Conservation (phyloP, 495 filamentous ascomycete species). For the Cercophora sp. region DNA sequence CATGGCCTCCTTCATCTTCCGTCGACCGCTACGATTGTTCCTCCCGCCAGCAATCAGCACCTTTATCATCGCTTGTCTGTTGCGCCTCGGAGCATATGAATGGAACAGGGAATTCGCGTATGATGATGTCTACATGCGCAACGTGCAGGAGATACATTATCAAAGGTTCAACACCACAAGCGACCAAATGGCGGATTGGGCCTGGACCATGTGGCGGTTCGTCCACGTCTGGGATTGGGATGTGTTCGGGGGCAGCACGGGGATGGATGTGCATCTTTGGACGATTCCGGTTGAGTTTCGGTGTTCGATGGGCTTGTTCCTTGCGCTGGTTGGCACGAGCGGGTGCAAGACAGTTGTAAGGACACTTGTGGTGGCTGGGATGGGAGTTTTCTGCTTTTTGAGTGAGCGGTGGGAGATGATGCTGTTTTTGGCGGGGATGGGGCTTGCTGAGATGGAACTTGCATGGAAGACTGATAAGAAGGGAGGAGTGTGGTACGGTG, state of each 20-base stretch:
- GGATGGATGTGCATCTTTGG: constrained; percentile 66
- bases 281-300: constrained; percentile 71
- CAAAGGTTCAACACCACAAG: constrained; percentile 16
- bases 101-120: constrained; percentile 38
- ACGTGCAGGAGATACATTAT: constrained; percentile 43
- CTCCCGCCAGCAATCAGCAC: constrained; percentile 61
- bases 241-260: constrained; percentile 38
- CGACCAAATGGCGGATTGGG: constrained; percentile 34
- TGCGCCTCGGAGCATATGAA: constrained; percentile 50
- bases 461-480: background rate
- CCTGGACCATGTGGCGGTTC: constrained; percentile 31
- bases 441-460: constrained; percentile 38
- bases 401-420: constrained; percentile 42
- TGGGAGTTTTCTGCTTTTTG: constrained; percentile 29
- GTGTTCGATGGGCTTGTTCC: constrained; percentile 61
- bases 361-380: constrained; percentile 20
- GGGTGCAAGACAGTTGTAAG: constrained; percentile 25
- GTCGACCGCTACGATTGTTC: constrained; percentile 62
- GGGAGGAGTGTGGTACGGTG: constrained; percentile 9
- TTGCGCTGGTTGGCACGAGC: constrained; percentile 48
- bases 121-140: constrained; percentile 31
- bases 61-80: constrained; percentile 51
- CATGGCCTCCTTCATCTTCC: constrained; percentile 62
- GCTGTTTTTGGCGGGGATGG: constrained; percentile 38
- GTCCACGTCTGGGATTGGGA: constrained; percentile 41